These are phyloP conservation scores for Pestalotiopsis sp. DNA, from an alignment of 2,329 filamentous ascomycete species.

Conservation along the genomic window DNA sequence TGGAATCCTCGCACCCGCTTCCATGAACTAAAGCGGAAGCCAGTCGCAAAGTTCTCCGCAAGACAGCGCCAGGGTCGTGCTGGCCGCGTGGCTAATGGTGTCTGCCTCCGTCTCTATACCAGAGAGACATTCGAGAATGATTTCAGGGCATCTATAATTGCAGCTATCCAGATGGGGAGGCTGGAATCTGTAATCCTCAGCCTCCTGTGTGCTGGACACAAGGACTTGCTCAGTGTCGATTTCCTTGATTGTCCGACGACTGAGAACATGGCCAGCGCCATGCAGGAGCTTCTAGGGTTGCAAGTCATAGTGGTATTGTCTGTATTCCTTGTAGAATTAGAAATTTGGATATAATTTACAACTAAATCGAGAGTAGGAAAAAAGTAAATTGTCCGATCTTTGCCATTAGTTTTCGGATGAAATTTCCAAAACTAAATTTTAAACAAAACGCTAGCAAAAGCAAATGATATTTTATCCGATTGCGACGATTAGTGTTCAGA, in stretches of 20 bases:
- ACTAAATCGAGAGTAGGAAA: no score
- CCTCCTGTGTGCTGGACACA: background rate
- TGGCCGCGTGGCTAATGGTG: constrained; percentile 48
- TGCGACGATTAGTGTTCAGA: no score
- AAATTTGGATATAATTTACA: no score
- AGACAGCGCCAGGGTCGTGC: constrained; percentile 52
- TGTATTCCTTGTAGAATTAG: no score
- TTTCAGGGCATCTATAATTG: background rate
- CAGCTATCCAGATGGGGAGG: background rate
- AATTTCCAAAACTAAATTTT: no score
- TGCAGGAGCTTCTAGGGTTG: background rate
- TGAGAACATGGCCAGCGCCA: background rate
- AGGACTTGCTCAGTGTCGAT: background rate
- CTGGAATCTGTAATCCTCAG: background rate
- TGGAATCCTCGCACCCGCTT: constrained; percentile 42
- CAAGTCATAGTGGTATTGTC: background rate
- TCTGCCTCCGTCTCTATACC: constrained; percentile 51
- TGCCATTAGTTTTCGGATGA: no score
- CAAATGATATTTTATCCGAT: no score
- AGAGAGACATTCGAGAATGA: background rate
- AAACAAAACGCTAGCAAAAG: no score
- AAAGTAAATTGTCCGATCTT: no score
- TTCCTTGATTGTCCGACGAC: background rate
- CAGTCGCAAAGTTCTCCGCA: constrained; percentile 49
- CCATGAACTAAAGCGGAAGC: constrained; percentile 40